Evolutionary conservation across 2,329 filamentous ascomycete species (phyloP), one percentile per base, ranked within the genome.

Genomic region (Microdochium paspali): DNA sequence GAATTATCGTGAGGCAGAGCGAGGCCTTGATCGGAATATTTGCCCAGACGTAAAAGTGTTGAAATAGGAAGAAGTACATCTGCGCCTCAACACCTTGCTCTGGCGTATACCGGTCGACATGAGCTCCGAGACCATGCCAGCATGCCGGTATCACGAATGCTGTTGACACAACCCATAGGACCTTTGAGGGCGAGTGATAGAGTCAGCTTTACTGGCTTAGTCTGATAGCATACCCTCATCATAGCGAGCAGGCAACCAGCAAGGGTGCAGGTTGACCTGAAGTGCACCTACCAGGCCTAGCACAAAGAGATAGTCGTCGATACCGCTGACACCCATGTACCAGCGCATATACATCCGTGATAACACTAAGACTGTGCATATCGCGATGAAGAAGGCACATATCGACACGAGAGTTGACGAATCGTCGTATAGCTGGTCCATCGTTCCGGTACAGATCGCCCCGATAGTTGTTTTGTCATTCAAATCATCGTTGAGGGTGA

Each of bases 1-100:
- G 46, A 18, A 43, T 26, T 5, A 50, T 31, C 9, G 40, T 46
- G 20, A 49, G 44, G 44, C 47, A 49, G 10, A 49, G 25, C 28
- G 47, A 46, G 3, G 26, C 35, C 45, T 47, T 50, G 48, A 50
- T 50, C 3, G 45, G 48, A 18, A 50, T 47, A 25, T 45, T 50
- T 20, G 45, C 35, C 48, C 48, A 50, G 15, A 47, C 42, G 28
- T 50, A 50, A 24, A 50, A 47, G 24, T 47, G 40, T 44, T 50
- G 48, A 42, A 50, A 50, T n/a, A 50, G 28, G 42, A 44, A 50
- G 45, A 47, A 50, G 18, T 45, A 47, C 24, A 45, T 50, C 24
- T 35, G 20, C 24, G 48, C 45, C 39, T 21, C n/a, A 4, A 31
- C 24, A 12, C 18, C 40, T 23, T 50, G 40, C 10, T 40, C 45